A percentile compares a stretch with the other conserved stretches of the same genome.
Conservation (phyloP, 768 basidiomycete genomes). For the Collybia sp. region DNA sequence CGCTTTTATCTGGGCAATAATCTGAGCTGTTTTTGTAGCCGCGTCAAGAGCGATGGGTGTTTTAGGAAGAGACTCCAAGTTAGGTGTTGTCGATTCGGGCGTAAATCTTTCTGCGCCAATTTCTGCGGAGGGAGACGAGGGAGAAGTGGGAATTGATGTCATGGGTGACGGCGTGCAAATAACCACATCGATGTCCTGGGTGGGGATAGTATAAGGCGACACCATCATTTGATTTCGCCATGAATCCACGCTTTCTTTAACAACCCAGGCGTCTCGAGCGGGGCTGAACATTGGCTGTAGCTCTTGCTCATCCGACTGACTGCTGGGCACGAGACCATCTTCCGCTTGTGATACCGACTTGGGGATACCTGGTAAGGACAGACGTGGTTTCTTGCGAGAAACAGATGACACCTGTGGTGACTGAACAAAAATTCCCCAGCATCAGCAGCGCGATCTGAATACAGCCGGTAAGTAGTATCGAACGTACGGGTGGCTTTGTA, state of each 20-base stretch:
- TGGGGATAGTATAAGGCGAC: conserved; percentile 12
- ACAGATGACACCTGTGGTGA: conserved; percentile 8
- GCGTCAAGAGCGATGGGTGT: conserved; percentile 30
- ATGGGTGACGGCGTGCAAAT: not conserved
- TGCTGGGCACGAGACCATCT: conserved; percentile 47
- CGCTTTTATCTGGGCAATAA: conserved; percentile 66
- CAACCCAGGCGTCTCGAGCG: conserved; percentile 16
- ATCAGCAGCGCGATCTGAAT: conserved; percentile 8
- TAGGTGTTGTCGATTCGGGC: conserved; percentile 8
- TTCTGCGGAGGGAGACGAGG: not conserved
- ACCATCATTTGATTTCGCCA: conserved; percentile 31
- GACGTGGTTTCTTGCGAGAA: conserved; percentile 32
- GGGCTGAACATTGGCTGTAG: conserved; percentile 27
- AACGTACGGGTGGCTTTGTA: conserved; percentile 17
- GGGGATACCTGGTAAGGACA: conserved; percentile 25
- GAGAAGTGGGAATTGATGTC: not conserved
- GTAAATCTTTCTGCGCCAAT: not conserved
- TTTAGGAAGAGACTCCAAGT: conserved; percentile 13
- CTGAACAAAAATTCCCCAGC: conserved; percentile 15
- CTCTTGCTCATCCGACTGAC: conserved; percentile 65
- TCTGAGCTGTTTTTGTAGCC: conserved; percentile 44
- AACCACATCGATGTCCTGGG: conserved; percentile 1
- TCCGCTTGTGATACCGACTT: conserved; percentile 13
- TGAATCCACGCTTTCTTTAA: conserved; percentile 32
- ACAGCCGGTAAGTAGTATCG: conserved; percentile 3